Evolutionary conservation across 306 rosid species (phyloP), one percentile per base, ranked within the genome.

Genomic region (Rosa chinensis): DNA sequence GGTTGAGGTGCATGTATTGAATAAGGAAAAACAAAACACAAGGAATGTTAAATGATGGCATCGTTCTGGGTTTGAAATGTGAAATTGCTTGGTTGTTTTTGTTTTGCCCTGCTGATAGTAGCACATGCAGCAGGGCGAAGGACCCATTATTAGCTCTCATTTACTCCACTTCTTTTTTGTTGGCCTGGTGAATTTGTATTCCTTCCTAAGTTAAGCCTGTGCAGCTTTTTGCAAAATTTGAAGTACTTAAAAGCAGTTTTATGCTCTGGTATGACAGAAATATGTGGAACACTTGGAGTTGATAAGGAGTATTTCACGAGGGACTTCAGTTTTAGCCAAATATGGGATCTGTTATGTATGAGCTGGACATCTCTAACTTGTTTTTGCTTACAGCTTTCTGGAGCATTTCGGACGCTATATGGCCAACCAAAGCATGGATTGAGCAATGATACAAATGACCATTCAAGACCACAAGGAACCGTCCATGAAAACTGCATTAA

Each of bases 401-500:
- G 90, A 83, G 97, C 97, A 85, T 91, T 95, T 87, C 98, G 98
- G 71, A 95, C 90, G 81, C 88, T 90, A 50, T 90, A 89, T 81
- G 98, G 97, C 78, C 97, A 87, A 84, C 80, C 94, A 58, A 91
- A 85, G 86, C 91, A 84, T 35, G 94, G 90, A 50, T 81, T 81
- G 66, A 80, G 75, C 89, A 89, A 82, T 61, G 92, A 93, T 77
- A 81, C 90, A 0, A 89, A 85, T 78, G 99, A 91, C 77, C 81
- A 89, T 80, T 90, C 97, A 82, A 87, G 77, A 91, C 84, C 89
- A 82, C 86, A 89, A 32, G 97, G 89, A 75, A 80, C 84, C 62
- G 80, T 87, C 84, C 99, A 95, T 32, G 99, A 95, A 69, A 95
- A 95, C 78, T 91, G 98, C 88, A 91, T 95, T 49, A 93, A 82